Evolutionary conservation across 345 rosid species (phyloP).

Genomic region (Chamaenerion angustifolium): DNA sequence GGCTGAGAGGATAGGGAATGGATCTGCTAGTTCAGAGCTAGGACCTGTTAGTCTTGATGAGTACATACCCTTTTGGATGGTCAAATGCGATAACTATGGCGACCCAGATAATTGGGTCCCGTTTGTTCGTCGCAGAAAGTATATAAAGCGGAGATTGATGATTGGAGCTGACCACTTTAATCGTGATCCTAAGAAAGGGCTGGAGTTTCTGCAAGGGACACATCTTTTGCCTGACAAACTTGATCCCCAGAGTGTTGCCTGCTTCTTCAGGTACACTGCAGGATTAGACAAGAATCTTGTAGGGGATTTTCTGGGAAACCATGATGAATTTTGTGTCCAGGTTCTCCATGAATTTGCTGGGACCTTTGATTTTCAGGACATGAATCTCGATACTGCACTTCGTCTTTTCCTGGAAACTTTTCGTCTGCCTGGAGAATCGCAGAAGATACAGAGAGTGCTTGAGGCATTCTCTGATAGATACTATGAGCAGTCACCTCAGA

Average conservation of each 20-base stretch:
- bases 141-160: conserved; percentile 92
- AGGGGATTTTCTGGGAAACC: conserved; percentile 97
- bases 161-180: conserved; percentile 99
- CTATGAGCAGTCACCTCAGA: conserved; percentile 84
- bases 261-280: conserved; percentile 92
- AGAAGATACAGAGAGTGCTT: conserved; percentile 92
- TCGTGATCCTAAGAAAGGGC: conserved; percentile 96
- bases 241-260: conserved; percentile 99
- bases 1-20: conserved; percentile 95
- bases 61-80: conserved; percentile 96
- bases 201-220: conserved; percentile 95
- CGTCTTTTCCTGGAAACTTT: conserved; percentile 88
- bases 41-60: conserved; percentile 66
- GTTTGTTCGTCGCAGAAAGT: conserved; percentile 80
- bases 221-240: conserved; percentile 97
- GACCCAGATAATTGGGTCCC: conserved; percentile 90
- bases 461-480: conserved; percentile 98
- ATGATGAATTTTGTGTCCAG: conserved; percentile 95
- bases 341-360: conserved; percentile 98
- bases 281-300: conserved; percentile 98
- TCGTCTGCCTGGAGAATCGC: conserved; percentile 96
- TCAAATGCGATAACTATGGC: conserved; percentile 68
- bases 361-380: conserved; percentile 94
- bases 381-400: conserved; percentile 92
- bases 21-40: conserved; percentile 47